Evolutionary conservation across 495 filamentous ascomycete species (phyloP), one percentile per base, ranked within the genome.

Genomic region (Friedmanniomyces endolithicus): DNA sequence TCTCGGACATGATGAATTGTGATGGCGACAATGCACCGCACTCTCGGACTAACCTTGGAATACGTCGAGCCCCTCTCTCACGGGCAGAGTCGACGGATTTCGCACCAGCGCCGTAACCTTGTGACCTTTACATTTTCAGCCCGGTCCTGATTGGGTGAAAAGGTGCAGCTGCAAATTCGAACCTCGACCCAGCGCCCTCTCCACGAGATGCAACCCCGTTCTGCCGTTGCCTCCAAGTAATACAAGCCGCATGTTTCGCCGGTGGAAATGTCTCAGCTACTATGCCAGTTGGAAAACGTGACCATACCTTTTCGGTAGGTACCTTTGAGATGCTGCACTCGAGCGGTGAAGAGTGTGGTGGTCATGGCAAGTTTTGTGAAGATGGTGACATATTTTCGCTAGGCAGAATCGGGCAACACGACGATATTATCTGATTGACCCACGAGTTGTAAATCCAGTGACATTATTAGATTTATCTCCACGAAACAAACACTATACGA

Each of bases 211-310:
- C 41, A 62, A 52, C 54, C 72, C 72, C 39, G 70, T 74, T 52
- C 68, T 64, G 54, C 72, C 71, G 50, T 55, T 73, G 43, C 67
- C 73, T 31, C 72, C 72, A 50, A 71, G 56, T 55, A 74, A 41
- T 39, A 74, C 62, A 55, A 74, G 58, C 39, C 65, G 71, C 71
- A 72, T 75, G 3, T 6, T 41, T 41, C 6, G 4, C 37, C 12
- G 9, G 9, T 6, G 6, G 37, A 41, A 19, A 41, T 41, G 3
- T 41, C 17, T 41, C 37, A 41, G 37, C 37, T 41, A 3, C 4
- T 41, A 4, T 41, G 37, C 37, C 37, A 6, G 16, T 2, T 14
- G 37, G 27, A 9, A 9, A 31, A 3, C 27, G 9, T 31, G 27
- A 31, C 27, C 27, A 9, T 31, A 4, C 27, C 27, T n/a, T n/a